Percentiles rank a stretch among this genome's conserved stretches.
Evolutionary conservation across 1,284 basidiomycete species (phyloP).

Genomic region (Takashimella koratensis): DNA sequence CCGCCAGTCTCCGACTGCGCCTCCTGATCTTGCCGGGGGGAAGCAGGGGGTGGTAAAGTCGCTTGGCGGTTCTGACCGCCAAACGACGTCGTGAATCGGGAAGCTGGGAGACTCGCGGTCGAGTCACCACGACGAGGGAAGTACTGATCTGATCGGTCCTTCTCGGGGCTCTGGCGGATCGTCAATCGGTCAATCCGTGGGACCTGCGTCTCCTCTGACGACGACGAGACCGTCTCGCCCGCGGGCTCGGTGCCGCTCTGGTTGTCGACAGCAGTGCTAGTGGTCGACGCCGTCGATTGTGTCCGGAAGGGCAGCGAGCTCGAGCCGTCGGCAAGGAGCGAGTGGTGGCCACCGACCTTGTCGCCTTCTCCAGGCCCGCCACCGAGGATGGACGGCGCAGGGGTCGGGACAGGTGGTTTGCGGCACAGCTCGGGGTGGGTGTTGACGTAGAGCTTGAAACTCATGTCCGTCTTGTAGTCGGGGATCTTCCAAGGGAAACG

Average conservation of each 20-base stretch:
- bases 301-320: slow-evolving; percentile 40
- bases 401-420: slow-evolving; percentile 41
- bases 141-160: slow-evolving; percentile 61
- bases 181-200: slow-evolving; percentile 20
- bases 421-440: slow-evolving; percentile 82
- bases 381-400: slow-evolving; percentile 38
- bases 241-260: slow-evolving; percentile 7
- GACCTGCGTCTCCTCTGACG: slow-evolving; percentile 23
- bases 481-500: slow-evolving; percentile 99
- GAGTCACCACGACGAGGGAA: slow-evolving; percentile 67
- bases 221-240: slow-evolving; percentile 7
- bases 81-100: slow-evolving; percentile 17
- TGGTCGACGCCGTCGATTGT: slow-evolving; percentile 23
- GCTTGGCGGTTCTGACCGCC: slow-evolving; percentile 19
- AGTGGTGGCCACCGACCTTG: slow-evolving; percentile 30
- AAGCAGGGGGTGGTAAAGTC: slow-evolving; percentile 10
- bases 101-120: slow-evolving; percentile 58
- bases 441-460: slow-evolving; percentile 85
- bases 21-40: not conserved
- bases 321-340: slow-evolving; percentile 35
- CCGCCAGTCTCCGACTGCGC: not conserved
- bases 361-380: slow-evolving; percentile 18
- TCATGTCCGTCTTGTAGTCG: slow-evolving; percentile 87
- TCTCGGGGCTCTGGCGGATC: slow-evolving; percentile 27
- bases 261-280: slow-evolving; percentile 28